Base-by-base conservation (phyloP, 176 grass and related monocot species). In the Tillandsia fasciculata region DNA sequence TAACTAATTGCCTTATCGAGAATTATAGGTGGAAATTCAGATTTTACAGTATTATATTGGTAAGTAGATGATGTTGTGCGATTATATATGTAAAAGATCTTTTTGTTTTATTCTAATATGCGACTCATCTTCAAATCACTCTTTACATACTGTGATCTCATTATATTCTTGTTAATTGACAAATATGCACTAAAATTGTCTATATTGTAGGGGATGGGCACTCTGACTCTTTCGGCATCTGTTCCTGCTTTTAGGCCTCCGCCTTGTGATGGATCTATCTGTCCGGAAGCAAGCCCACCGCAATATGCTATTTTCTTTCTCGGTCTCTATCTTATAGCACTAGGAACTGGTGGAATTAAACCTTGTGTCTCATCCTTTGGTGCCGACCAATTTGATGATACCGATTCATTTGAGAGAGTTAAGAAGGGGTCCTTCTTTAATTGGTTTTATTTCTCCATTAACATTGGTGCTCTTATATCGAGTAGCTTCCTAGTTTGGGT, bases 401-500 rank as follows among this genome's bases (percentile, higher is more conserved):
- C 91, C 48, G 91, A 96, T 74, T 69, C 87, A 70, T 64, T 66
- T 27, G 91, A 96, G 58, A 65, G 84, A 64, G 75, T 87, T 64
- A 83, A 90, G 76, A 96, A 96, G 70, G 91, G 83, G 18, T 90
- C 91, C 70, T 96, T 90, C 84, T 96, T 96, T 79, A 96, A 96
- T 17, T 96, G 91, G 91, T 96, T 90, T 63, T 96, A 96, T 77
- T 90, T 96, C 72, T 90, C 91, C 48, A 80, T 96, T 72, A 90
- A 96, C 48, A 96, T 96, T 42, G 91, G 91, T 29, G 91, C 84
- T 84, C 87, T 96, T 69, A 90, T 96, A 79, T 87, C 91, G 12
- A 96, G 91, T 70, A 90, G 87, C 67, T 87, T 96, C 72, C 82
- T 96, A 23, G 91, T 96, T 73, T 96, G 91, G 91, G 81, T 96